Evolutionary conservation across 805 yeast species (phyloP), one percentile per base, ranked within the genome.

Genomic region (Saccharomyces mikatae): DNA sequence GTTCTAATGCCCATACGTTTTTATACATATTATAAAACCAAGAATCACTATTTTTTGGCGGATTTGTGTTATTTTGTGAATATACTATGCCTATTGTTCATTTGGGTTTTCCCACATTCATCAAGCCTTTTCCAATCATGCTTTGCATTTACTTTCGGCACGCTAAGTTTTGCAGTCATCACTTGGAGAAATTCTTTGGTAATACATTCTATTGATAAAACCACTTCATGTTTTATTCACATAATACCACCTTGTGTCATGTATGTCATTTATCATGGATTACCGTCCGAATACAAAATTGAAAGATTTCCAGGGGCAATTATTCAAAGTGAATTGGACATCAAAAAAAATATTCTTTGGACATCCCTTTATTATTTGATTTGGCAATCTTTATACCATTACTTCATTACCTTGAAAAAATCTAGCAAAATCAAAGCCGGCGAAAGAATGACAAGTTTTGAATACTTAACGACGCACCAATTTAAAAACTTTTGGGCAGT

Each of bases 161-260:
- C 97, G 0, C 72, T 92, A 54, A 80, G 96, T 5, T 91, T 89
- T 79, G 97, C 97, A 0, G 96, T 92, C 24, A 83, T 92, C 47
- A 88, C 97, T 0, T 92, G 98, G 99, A 78, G 96, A 61, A 92
- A 92, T 68, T 90, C 97, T 6, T 75, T 92, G 53, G 98, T 92
- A 8, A 75, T 92, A 49, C 99, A 92, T 66, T 84, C 92, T 11
- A 80, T 92, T 56, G 99, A 92, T 60, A 92, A 92, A 69, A 89
- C 91, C 14, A 94, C 98, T 1, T 83, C 92, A 22, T 84, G 96
- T 2, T 87, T 89, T 63, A 92, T 92, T 58, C 99, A 92, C 66
- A 76, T 94, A 13, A 79, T 89, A 72, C 99, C 99, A 1, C 96
- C 97, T 0, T 80, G 84, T 22, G 85, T 91, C 2, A 78, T 90